Base-by-base conservation (phyloP, 1,284 basidiomycete genomes). In the Cutaneotrichosporon sp. region DNA sequence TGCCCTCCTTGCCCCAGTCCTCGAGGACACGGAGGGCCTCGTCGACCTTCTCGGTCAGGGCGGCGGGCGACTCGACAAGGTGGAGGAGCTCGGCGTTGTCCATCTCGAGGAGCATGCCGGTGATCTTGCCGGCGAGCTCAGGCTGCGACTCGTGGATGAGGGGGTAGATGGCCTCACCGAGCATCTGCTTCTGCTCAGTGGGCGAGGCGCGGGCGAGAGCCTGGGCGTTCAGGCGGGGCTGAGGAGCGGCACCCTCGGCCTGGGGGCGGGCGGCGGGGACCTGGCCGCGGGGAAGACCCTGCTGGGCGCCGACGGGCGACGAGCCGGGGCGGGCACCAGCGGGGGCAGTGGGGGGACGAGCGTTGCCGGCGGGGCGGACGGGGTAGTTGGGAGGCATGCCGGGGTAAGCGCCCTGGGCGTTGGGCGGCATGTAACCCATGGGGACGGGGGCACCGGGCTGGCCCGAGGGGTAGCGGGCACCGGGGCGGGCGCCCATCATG, bases 81-180 rank as follows among this genome's bases (percentile, higher is more conserved):
- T 90, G 87, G 38, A 97, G 82, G 51, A 97, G 84, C 81, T 97
- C 94, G 58, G 84, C 78, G 82, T 95, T 95, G 81, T 97, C 93
- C 92, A 97, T 97, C 86, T 97, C 94, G 68, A 95, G 86, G 71
- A 97, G 83, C 93, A 97, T 95, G 63, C 91, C 94, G 60, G 94
- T 97, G 79, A 97, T 97, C 85, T 97, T 97, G 68, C 94, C 94
- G 64, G 95, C 92, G 73, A 95, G 84, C 45, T 95, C 92, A 60
- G 92, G 91, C 72, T 84, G 81, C 52, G 78, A 91, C 89, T 82
- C 75, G 63, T 84, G 86, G 69, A 95, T 94, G 77, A 87, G 88
- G 84, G 95, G 88, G 82, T 95, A 95, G 71, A 95, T 87, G 58
- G 90, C 86, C 82, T 97, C 93, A 72, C 93, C 93, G 60, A 97